Conservation (phyloP, 2,329 filamentous ascomycete species). For the Aspergillus felis region DNA sequence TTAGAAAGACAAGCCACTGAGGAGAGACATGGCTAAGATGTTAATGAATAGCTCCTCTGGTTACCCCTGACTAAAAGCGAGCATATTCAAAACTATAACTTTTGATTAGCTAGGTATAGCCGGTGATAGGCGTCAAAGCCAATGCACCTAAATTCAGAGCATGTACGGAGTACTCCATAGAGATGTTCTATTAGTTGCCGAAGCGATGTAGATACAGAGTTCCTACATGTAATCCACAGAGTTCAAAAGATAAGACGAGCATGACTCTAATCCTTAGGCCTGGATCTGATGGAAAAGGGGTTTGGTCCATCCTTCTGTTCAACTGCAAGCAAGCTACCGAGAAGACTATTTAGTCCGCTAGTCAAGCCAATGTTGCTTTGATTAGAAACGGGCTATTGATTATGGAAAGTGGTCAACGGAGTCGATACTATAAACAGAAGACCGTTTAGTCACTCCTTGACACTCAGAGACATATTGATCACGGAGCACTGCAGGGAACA, state of each 20-base stretch:
- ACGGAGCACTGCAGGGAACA: not conserved
- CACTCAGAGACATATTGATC: not conserved
- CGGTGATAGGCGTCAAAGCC: no score
- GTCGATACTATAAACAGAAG: not conserved
- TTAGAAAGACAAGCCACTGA: not conserved
- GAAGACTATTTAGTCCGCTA: not conserved
- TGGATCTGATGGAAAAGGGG: not conserved
- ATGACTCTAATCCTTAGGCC: not conserved
- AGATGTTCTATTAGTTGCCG: not conserved
- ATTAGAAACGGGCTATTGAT: not conserved
- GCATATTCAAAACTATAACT: slow-evolving; percentile 2
- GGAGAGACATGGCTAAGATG: not conserved
- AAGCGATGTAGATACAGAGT: not conserved
- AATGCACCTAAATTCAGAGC: no score
- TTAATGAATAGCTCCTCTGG: not conserved
- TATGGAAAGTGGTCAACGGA: not conserved
- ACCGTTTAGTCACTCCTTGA: not conserved
- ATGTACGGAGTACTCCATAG: no score
- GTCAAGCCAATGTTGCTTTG: not conserved
- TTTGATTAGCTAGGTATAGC: not conserved
- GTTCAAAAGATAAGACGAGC: not conserved
- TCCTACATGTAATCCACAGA: not conserved
- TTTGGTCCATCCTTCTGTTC: not conserved
- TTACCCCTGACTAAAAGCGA: not conserved
- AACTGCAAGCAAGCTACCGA: not conserved